Evolutionary conservation across 768 basidiomycete genomes (phyloP).

Genomic region (Erythrobasidium yunnanense): DNA sequence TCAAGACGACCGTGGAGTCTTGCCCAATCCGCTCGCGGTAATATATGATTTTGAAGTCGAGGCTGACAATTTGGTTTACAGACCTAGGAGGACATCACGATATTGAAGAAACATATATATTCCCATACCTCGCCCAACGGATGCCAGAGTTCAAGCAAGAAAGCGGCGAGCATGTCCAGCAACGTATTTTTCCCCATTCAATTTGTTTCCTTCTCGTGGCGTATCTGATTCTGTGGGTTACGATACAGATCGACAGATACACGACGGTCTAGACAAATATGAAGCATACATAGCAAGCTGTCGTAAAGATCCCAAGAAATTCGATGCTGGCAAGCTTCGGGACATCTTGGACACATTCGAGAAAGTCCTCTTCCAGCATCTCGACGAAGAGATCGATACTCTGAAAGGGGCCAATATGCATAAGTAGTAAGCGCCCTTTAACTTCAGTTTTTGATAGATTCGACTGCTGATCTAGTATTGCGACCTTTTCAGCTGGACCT

Average conservation of each 20-base stretch:
- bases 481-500: not conserved
- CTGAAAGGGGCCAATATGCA: slow-evolving; percentile 30
- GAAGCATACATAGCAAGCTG: slow-evolving; percentile 32
- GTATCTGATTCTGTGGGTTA: not conserved
- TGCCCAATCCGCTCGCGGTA: not conserved
- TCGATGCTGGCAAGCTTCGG: slow-evolving; percentile 37
- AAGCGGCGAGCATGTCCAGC: slow-evolving; percentile 40
- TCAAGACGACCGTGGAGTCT: not conserved
- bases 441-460: too few species aligned
- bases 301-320: slow-evolving; percentile 33
- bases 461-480: too few species aligned
- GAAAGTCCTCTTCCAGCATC: slow-evolving; percentile 41
- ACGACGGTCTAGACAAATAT: slow-evolving; percentile 38
- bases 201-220: not conserved
- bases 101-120: slow-evolving; percentile 38
- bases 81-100: slow-evolving; percentile 7
- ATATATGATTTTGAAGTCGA: not conserved
- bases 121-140: slow-evolving; percentile 40
- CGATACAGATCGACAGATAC: slow-evolving; percentile 4
- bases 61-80: not conserved
- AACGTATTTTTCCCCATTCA: slow-evolving; percentile 34
- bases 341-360: slow-evolving; percentile 40
- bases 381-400: slow-evolving; percentile 42
- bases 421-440: not conserved
- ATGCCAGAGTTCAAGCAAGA: slow-evolving; percentile 43